A percentile compares a stretch with the other conserved stretches of the same genome.
Evolutionary conservation across 352 stramenopile genomes (phyloP).

Genomic region (Pythium pectinolyticum): DNA sequence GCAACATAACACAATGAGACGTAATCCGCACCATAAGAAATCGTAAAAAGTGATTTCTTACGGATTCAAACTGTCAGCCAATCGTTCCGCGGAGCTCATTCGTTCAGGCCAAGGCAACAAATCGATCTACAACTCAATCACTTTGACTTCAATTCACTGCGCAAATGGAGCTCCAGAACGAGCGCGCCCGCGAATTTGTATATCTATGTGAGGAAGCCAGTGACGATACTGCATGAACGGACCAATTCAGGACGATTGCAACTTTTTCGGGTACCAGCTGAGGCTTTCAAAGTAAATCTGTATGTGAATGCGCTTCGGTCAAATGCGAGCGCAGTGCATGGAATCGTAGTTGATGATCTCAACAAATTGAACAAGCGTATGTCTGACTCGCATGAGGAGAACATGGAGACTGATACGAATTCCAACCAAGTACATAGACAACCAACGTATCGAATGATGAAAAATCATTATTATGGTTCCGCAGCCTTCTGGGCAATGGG

Average conservation of each 20-base stretch:
- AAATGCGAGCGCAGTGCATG: background rate
- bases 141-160: too few relatives aligned
- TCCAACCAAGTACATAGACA: background rate
- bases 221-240: conserved; percentile 80
- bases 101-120: too few relatives aligned
- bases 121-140: too few relatives aligned
- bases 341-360: conserved; percentile 58
- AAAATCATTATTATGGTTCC: conserved; percentile 52
- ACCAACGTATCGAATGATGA: conserved; percentile 72
- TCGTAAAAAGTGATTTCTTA: conserved; percentile 31
- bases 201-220: conserved; percentile 35
- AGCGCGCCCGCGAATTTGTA: background rate
- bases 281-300: conserved; percentile 47
- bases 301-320: conserved; percentile 14
- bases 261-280: conserved; percentile 89
- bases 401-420: conserved; percentile 35
- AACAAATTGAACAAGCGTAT: conserved; percentile 83
- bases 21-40: background rate
- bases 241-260: conserved; percentile 91
- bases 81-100: too few relatives aligned
- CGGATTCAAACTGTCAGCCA: conserved; percentile 10
- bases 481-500: conserved; percentile 37
- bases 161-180: too few relatives aligned
- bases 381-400: conserved; percentile 80
- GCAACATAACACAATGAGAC: conserved; percentile 5